Percentiles rank a stretch among this genome's conserved stretches.
These are phyloP conservation scores for Cyberlindnera lachancei DNA, from an alignment of 805 yeast species.

Conservation along the genomic window DNA sequence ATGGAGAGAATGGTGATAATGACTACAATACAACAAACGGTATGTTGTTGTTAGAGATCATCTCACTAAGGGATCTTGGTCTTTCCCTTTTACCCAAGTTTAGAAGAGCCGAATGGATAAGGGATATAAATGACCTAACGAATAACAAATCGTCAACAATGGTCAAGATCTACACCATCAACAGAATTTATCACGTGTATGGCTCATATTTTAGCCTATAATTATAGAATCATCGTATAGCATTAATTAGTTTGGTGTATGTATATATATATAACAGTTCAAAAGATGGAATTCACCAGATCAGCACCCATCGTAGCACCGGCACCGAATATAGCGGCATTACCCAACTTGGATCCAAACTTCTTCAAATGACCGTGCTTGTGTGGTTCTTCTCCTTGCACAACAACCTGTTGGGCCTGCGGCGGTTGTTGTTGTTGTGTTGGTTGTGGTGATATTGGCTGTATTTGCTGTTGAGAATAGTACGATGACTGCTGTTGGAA, in stretches of 20 bases:
- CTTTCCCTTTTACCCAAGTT: slow-evolving; percentile 40
- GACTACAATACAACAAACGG: slow-evolving; percentile 43
- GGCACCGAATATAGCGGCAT: slow-evolving; percentile 93
- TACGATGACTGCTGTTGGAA: no score
- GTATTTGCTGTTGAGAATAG: slow-evolving; percentile 19
- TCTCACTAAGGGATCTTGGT: slow-evolving; percentile 47
- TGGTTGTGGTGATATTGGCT: no score
- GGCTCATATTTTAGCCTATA: slow-evolving; percentile 26
- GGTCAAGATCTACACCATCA: slow-evolving; percentile 39
- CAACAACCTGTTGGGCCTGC: slow-evolving; percentile 24
- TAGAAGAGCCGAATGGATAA: slow-evolving; percentile 46
- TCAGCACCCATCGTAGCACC: slow-evolving; percentile 92
- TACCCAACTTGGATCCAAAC: slow-evolving; percentile 76
- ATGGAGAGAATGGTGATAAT: slow-evolving; percentile 7
- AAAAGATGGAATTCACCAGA: slow-evolving; percentile 66
- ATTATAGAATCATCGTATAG: not conserved
- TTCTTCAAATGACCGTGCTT: slow-evolving; percentile 34
- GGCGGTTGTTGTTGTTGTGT: slow-evolving; percentile 23
- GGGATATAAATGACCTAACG: slow-evolving; percentile 57
- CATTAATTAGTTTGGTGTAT: no score
- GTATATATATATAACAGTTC: slow-evolving; percentile 8
- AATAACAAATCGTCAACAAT: slow-evolving; percentile 29
- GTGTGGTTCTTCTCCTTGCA: slow-evolving; percentile 15
- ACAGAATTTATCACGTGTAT: slow-evolving; percentile 58
- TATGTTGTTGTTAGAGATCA: slow-evolving; percentile 55